phyloP scores from a whole-genome alignment of 768 basidiomycete genomes.

The Mycena floridula region DNA sequence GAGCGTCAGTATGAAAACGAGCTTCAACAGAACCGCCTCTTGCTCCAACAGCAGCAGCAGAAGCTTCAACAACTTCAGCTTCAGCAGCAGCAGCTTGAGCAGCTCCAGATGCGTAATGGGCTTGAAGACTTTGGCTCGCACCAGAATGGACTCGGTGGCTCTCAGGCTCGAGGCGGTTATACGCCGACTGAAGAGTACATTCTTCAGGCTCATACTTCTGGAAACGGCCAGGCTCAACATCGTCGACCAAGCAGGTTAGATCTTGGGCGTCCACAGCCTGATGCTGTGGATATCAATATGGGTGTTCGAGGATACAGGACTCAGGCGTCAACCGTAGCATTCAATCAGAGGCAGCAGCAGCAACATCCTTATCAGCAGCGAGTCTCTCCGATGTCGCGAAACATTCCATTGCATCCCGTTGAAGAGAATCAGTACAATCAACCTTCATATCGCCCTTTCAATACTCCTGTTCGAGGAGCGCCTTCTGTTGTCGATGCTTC shows the following conservation, averaged over 20 bases:
- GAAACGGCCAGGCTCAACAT: constrained; percentile 11
- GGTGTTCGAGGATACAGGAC: constrained; percentile 38
- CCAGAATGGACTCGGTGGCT: constrained; percentile 5
- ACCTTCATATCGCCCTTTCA: too few species aligned
- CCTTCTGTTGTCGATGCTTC: background rate
- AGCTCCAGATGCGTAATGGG: background rate
- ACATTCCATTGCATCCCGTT: background rate
- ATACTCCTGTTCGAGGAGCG: background rate
- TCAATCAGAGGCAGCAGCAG: constrained; percentile 17
- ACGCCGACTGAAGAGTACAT: constrained; percentile 67
- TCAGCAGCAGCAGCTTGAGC: constrained; percentile 3
- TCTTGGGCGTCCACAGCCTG: constrained; percentile 17
- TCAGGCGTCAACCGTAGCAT: constrained; percentile 26
- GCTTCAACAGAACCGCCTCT: background rate
- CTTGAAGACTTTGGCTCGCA: background rate
- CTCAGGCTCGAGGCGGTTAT: constrained; percentile 47
- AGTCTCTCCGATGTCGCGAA: background rate
- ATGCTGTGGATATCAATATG: constrained; percentile 26
- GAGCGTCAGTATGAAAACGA: constrained; percentile 5
- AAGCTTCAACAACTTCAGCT: background rate
- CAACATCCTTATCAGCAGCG: background rate
- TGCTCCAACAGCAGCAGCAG: background rate
- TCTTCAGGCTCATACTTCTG: constrained; percentile 44
- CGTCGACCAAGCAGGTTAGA: constrained; percentile 31
- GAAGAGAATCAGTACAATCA: too few species aligned